Evolutionary conservation across 2,329 filamentous ascomycete species (phyloP), one percentile per base, ranked within the genome.

Genomic region (Daldinia sp.): DNA sequence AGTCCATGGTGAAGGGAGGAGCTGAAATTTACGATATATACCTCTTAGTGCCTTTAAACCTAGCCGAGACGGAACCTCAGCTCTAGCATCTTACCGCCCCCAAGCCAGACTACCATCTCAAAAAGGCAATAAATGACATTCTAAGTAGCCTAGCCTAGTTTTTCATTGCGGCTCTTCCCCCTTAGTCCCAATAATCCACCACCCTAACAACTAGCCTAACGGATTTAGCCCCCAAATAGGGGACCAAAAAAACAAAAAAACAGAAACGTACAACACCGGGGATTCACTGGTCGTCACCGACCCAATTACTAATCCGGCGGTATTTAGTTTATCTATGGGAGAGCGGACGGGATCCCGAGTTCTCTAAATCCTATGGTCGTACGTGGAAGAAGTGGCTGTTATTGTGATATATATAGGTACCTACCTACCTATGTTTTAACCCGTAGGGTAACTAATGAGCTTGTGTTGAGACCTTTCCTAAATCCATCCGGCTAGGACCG

Each of bases 261-360:
- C 6, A 15, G 30, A 41, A 52, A 58, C 55, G 55, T 58, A 58
- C 55, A 58, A 58, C 55, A 58, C 48, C 48, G 23, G 48, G 55
- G 25, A 58, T 58, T 58, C 35, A 47, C 41, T 47, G 41, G 23
- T 47, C 41, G 41, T 47, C 41, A 47, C 41, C 41, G 41, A 47
- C 41, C 41, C 41, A 47, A 5, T 47, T 47, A 47, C 41, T 47
- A 47, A 47, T 47, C 41, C 41, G n/a, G 41, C 41, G 41, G 23
- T 47, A 47, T 10, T 23, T 13, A 47, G 41, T 47, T 47, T 47
- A 47, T 47, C 41, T 29, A 8, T 1, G 41, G 41, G 41, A 47
- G 41, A 47, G 41, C 41, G 25, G 13, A 47, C 41, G 41, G 41
- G 35, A 41, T 58, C 49, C 30, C 55, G 23, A 52, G 55, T 39